Evolutionary conservation across 2,329 filamentous ascomycete species (phyloP), one percentile per base, ranked within the genome.

Genomic region (Alternaria brassicae): DNA sequence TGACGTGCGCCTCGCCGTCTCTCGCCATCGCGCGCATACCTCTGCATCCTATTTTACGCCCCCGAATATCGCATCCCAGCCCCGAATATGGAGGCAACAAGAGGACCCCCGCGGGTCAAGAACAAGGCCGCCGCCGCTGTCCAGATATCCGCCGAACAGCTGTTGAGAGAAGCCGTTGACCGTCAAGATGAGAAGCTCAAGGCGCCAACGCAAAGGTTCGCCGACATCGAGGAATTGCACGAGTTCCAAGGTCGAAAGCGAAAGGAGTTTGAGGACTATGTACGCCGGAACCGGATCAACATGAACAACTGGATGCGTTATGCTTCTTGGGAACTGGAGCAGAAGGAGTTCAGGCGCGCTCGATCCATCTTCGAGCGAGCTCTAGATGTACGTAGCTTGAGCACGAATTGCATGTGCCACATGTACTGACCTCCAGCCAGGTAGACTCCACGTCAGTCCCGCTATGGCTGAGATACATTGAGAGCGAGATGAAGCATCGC

Each of bases 281-380:
- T 98, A 61, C 89, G 93, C 65, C 91, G 95, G 65, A 98, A 98
- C 76, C 84, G 94, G 73, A 86, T 97, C 76, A 97, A 96, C 75
- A 93, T 98, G 85, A 96, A 96, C 83, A 98, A 98, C 80, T 99
- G 95, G 95, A 92, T 95, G 85, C 91, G 93, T 73, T 99, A 99
- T 84, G 94, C 95, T 56, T 88, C 91, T 70, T 99, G 93, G 92
- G 95, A 99, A 82, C 85, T 98, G 61, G 94, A 99, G 77, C 95
- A 99, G 81, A 98, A 98, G 80, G 95, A 99, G 81, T 97, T 92
- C 79, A 89, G 90, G 7, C 90, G 95, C 55, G 95, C 95, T 28
- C 86, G 95, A 40, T 96, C 91, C 50, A 89, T 99, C 73, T 99
- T 98, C 72, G 95, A 99, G 82, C 88, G 95, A 69, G 94, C 94